Conservation (phyloP, 2,329 filamentous ascomycete species). For the Aspergillus oerlinghausenensis region DNA sequence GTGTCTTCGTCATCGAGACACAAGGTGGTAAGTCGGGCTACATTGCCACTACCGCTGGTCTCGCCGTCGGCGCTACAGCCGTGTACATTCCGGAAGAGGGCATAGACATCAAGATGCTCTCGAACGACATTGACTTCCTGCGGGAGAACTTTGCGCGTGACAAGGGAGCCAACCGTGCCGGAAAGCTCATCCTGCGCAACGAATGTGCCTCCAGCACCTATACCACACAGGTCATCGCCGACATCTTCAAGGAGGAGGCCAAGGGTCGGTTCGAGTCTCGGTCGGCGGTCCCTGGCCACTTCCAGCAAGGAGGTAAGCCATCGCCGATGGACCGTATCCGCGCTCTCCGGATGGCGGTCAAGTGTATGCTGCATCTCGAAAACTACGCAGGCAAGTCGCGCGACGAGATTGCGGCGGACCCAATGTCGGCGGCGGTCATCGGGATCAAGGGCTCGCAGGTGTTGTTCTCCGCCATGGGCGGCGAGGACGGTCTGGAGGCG, state of each 20-base stretch:
- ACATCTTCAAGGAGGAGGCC: conserved; percentile 92
- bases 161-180: conserved; percentile 80
- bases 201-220: conserved; percentile 90
- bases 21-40: conserved; percentile 94
- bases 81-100: conserved; percentile 98
- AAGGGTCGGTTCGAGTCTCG: conserved; percentile 88
- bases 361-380: conserved; percentile 90
- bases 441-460: conserved; percentile 88
- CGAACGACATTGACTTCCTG: conserved; percentile 82
- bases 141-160: conserved; percentile 81
- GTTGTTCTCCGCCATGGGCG: conserved; percentile 74
- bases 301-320: conserved; percentile 88
- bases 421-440: conserved; percentile 73
- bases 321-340: conserved; percentile 95
- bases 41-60: conserved; percentile 81
- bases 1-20: conserved; percentile 97
- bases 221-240: conserved; percentile 85
- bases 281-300: conserved; percentile 86
- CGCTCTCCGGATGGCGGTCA: conserved; percentile 86
- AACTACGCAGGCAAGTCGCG: conserved; percentile 62
- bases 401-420: conserved; percentile 67
- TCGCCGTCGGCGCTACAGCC: conserved; percentile 85
- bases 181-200: conserved; percentile 93
- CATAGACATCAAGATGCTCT: conserved; percentile 87
- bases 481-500: conserved; percentile 63